These are phyloP conservation scores for Boletus eberwhitei DNA, from an alignment of 768 basidiomycete genomes.

Conservation along the genomic window DNA sequence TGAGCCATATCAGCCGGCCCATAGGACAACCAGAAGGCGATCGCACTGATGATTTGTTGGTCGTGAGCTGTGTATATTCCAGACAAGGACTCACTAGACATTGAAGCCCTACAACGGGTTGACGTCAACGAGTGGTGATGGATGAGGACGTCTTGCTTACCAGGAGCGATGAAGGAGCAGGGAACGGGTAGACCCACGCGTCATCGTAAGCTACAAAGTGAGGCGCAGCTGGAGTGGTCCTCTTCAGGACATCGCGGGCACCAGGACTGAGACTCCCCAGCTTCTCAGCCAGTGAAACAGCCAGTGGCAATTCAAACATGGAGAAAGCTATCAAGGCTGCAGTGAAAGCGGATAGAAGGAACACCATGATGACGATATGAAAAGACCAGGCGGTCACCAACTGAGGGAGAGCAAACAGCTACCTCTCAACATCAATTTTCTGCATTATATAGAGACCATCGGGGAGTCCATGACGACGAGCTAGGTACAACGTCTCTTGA, in stretches of 20 bases:
- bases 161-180: constrained; percentile 40
- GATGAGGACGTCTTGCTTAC: constrained; percentile 24
- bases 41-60: constrained; percentile 21
- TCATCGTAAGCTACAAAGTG: constrained; percentile 44
- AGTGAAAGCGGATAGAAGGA: background rate
- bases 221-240: constrained; percentile 40
- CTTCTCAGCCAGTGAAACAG: constrained; percentile 16
- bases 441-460: background rate
- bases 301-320: constrained; percentile 4
- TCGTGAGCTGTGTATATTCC: background rate
- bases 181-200: constrained; percentile 40
- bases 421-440: background rate
- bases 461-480: background rate
- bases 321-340: constrained; percentile 1
- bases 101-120: constrained; percentile 28
- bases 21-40: constrained; percentile 40
- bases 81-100: constrained; percentile 26
- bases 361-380: constrained; percentile 5
- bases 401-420: background rate
- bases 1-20: constrained; percentile 45
- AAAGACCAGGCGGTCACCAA: background rate
- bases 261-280: constrained; percentile 14
- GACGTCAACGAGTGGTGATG: background rate
- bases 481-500: background rate
- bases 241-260: constrained; percentile 20